These are phyloP conservation scores for Paraurostyla sp. DNA, from an alignment of 73 alveolate genomes.

Conservation along the genomic window DNA sequence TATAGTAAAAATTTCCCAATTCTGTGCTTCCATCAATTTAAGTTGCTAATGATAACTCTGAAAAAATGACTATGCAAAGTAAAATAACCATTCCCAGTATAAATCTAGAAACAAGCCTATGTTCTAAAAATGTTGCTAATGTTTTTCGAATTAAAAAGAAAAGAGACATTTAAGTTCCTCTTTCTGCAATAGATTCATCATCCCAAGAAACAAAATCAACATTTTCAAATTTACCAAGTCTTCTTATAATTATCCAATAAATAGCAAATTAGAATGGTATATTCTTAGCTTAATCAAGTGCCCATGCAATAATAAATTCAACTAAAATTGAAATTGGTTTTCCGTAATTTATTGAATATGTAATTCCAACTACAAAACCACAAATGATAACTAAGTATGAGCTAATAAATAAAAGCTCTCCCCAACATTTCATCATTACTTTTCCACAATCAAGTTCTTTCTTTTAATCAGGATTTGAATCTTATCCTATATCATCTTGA, in stretches of 20 bases:
- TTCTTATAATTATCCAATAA: slow-evolving; percentile 74
- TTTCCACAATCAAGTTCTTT: slow-evolving; percentile 76
- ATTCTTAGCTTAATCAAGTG: slow-evolving; percentile 69
- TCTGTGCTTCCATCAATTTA: slow-evolving; percentile 17
- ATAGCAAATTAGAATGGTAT: slow-evolving; percentile 64
- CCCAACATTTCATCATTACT: slow-evolving; percentile 73
- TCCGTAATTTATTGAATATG: slow-evolving; percentile 66
- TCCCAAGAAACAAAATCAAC: slow-evolving; percentile 68
- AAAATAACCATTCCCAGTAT: slow-evolving; percentile 77
- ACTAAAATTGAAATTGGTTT: slow-evolving; percentile 65
- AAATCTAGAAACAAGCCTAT: slow-evolving; percentile 47
- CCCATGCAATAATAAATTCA: slow-evolving; percentile 71
- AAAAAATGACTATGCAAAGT: slow-evolving; percentile 68
- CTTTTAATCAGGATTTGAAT: slow-evolving; percentile 58
- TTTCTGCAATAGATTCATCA: slow-evolving; percentile 70
- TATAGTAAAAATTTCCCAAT: slow-evolving; percentile 40
- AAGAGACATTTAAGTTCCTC: slow-evolving; percentile 63
- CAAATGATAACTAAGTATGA: slow-evolving; percentile 25
- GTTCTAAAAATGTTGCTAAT: slow-evolving; percentile 57
- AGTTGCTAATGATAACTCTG: slow-evolving; percentile 59
- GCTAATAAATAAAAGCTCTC: slow-evolving; percentile 59
- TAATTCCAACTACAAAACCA: slow-evolving; percentile 28
- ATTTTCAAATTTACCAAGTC: slow-evolving; percentile 70
- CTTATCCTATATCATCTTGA: slow-evolving; percentile 59
- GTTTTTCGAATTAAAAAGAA: slow-evolving; percentile 29